Percentiles rank a stretch among this genome's conserved stretches.
These are phyloP conservation scores for Amanita phalloides DNA, from an alignment of 768 basidiomycete species.

Conservation along the genomic window DNA sequence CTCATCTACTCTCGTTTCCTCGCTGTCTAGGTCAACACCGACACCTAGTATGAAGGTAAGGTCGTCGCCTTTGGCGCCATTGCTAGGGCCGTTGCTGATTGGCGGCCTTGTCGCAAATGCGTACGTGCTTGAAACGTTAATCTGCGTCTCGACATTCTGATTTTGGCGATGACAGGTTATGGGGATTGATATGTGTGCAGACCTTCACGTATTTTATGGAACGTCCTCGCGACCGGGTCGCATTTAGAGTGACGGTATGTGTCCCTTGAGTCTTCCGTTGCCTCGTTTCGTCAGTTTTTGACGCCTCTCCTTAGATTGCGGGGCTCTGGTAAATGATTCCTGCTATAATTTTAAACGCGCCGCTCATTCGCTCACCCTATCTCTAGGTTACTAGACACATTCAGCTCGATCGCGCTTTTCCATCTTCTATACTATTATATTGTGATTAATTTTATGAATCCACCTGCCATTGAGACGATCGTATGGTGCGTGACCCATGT, in stretches of 20 bases:
- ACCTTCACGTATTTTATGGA: constrained; percentile 38
- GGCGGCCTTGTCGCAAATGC: constrained; percentile 43
- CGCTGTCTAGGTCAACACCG: too few species aligned
- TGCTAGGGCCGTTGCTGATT: constrained; percentile 43
- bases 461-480: constrained; percentile 6
- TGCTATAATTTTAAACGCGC: neutral
- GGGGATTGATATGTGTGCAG: constrained; percentile 47
- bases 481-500: constrained; percentile 27
- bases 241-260: neutral
- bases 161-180: constrained; percentile 25
- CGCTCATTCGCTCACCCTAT: constrained; percentile 5
- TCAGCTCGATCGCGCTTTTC: constrained; percentile 38
- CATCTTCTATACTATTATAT: constrained; percentile 52
- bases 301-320: neutral
- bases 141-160: too few species aligned
- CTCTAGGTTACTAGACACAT: constrained; percentile 41
- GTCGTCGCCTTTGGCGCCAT: constrained; percentile 29
- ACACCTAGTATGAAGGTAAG: neutral
- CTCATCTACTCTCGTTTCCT: too few species aligned
- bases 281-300: neutral
- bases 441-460: constrained; percentile 42
- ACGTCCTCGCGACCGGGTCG: constrained; percentile 20
- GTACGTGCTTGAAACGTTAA: constrained; percentile 17
- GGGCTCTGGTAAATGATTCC: neutral
- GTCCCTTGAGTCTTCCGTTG: neutral